Percentiles rank a stretch among this genome's conserved stretches.
Evolutionary conservation across 495 filamentous ascomycete species (phyloP).

Genomic region (Recurvomyces mirabilis): DNA sequence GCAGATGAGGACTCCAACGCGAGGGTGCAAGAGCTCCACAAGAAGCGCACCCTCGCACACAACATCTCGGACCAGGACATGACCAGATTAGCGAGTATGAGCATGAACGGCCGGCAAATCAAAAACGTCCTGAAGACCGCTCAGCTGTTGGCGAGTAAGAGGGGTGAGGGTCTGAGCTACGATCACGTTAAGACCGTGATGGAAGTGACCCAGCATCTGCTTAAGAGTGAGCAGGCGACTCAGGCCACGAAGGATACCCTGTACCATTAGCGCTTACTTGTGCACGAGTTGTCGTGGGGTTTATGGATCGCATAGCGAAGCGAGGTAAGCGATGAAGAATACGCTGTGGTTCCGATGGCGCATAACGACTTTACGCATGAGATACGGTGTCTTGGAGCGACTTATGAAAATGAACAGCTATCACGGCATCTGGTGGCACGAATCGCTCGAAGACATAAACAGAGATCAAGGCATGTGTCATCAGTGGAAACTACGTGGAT

Average conservation of each 20-base stretch:
- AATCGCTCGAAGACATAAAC: no score
- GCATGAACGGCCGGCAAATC: slow-evolving; percentile 54
- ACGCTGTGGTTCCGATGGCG: no score
- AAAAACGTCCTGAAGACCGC: slow-evolving; percentile 54
- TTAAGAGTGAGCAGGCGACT: slow-evolving; percentile 25
- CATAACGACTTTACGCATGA: no score
- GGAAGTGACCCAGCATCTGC: slow-evolving; percentile 35
- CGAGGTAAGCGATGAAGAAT: no score
- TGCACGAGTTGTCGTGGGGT: no score
- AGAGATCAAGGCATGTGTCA: no score
- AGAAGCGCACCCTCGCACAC: slow-evolving; percentile 20
- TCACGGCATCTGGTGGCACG: no score
- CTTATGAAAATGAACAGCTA: no score
- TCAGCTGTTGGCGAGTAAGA: slow-evolving; percentile 32
- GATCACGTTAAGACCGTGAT: slow-evolving; percentile 39
- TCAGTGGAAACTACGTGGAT: no score
- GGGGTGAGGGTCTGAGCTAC: slow-evolving; percentile 30
- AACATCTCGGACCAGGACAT: slow-evolving; percentile 35
- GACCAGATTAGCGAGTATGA: slow-evolving; percentile 32
- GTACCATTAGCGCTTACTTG: no score
- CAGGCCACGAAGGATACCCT: slow-evolving; percentile 16
- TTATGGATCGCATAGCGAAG: no score
- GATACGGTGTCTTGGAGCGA: no score
- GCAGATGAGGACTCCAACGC: not conserved
- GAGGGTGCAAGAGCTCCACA: slow-evolving; percentile 2